phyloP scores from a whole-genome alignment of 257 asterid genomes.

The Lithospermum erythrorhizon region DNA sequence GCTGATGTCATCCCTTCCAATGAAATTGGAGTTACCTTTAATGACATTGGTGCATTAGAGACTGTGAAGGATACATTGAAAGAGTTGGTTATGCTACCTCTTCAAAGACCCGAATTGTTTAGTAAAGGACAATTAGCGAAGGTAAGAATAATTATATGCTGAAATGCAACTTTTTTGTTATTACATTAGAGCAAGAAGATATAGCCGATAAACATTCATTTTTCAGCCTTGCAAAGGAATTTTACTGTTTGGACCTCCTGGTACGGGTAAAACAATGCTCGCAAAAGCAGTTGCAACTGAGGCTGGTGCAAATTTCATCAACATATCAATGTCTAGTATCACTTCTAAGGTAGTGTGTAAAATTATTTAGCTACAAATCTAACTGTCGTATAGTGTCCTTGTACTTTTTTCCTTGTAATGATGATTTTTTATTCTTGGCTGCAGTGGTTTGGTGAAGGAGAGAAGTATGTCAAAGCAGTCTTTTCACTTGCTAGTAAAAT shows the following conservation, averaged over 20 bases:
- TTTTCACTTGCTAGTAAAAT: conserved; percentile 86
- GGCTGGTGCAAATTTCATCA: conserved; percentile 88
- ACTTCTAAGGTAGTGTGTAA: conserved; percentile 56
- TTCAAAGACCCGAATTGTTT: conserved; percentile 78
- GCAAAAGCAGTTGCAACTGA: conserved; percentile 97
- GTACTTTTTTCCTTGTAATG: not conserved
- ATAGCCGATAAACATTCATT: conserved; percentile 13
- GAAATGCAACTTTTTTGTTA: conserved; percentile 1
- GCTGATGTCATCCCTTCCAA: conserved; percentile 81
- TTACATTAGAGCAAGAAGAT: conserved; percentile 1
- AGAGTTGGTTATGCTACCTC: conserved; percentile 89
- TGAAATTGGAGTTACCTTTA: conserved; percentile 82
- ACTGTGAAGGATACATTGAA: conserved; percentile 79
- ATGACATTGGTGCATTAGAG: conserved; percentile 86
- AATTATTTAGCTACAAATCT: not conserved
- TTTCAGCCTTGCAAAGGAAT: conserved; percentile 91
- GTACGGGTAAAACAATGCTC: conserved; percentile 90
- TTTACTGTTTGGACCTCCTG: conserved; percentile 95
- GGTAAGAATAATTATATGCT: conserved; percentile 23
- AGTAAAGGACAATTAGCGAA: conserved; percentile 84
- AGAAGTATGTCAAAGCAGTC: conserved; percentile 84
- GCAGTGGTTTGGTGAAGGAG: conserved; percentile 98
- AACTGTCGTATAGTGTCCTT: not conserved
- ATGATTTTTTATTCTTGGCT: not conserved
- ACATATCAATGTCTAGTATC: conserved; percentile 86